Evolutionary conservation across 2,329 filamentous ascomycete species (phyloP).

Genomic region (Neopestalotiopsis sp.): DNA sequence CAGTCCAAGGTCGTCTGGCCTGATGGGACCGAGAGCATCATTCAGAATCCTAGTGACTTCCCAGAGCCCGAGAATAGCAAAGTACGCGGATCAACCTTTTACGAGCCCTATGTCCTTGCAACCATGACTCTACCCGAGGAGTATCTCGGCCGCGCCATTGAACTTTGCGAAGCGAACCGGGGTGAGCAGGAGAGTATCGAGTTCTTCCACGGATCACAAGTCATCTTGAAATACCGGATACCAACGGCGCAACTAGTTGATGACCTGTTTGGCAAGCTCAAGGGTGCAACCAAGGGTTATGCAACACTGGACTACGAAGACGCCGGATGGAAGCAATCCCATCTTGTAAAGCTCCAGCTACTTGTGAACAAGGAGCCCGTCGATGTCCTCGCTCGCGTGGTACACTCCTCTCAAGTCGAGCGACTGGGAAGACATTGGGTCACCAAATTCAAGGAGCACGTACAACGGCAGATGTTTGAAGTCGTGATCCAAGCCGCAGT

Average conservation of each 20-base stretch:
- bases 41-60: constrained; percentile 88
- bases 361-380: constrained; percentile 93
- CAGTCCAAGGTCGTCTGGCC: constrained; percentile 85
- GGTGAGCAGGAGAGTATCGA: constrained; percentile 87
- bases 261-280: constrained; percentile 96
- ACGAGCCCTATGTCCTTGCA: constrained; percentile 65
- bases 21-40: constrained; percentile 77
- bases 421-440: constrained; percentile 88
- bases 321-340: constrained; percentile 80
- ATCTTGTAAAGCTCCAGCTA: constrained; percentile 87
- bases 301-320: constrained; percentile 97
- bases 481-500: constrained; percentile 92
- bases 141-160: constrained; percentile 92
- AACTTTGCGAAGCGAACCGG: constrained; percentile 88
- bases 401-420: constrained; percentile 83
- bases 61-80: constrained; percentile 68
- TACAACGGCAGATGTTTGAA: constrained; percentile 97
- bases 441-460: constrained; percentile 94
- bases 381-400: constrained; percentile 89
- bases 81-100: constrained; percentile 49
- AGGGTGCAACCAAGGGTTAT: constrained; percentile 92
- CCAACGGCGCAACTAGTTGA: constrained; percentile 91
- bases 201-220: constrained; percentile 90
- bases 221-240: constrained; percentile 91
- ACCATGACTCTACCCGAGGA: constrained; percentile 93